These are phyloP conservation scores for Tricholoma matsutake DNA, from an alignment of 768 basidiomycete genomes.

Conservation along the genomic window DNA sequence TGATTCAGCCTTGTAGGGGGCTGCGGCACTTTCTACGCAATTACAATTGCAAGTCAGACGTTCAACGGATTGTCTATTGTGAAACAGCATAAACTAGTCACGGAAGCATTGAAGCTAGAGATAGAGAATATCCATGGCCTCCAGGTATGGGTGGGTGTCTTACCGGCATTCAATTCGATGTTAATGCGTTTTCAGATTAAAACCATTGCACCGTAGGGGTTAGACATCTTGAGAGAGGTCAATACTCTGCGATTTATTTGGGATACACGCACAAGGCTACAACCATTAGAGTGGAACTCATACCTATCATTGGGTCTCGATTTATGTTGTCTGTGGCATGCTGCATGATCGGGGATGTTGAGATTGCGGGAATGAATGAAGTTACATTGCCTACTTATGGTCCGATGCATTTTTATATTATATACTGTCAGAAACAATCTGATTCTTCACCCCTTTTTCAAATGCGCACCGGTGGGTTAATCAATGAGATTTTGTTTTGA, in stretches of 20 bases:
- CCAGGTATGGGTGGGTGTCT: constrained; percentile 57
- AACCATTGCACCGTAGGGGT: background rate
- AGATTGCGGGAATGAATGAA: background rate
- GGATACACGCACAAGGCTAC: background rate
- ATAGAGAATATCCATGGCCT: constrained; percentile 91
- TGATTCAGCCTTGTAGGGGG: constrained; percentile 57
- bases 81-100: constrained; percentile 93
- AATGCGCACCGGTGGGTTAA: background rate
- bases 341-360: too few species aligned
- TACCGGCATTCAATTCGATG: background rate
- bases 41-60: constrained; percentile 76
- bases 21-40: constrained; percentile 96
- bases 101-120: constrained; percentile 80
- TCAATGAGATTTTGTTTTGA: constrained; percentile 23
- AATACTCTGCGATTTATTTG: background rate
- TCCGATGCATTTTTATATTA: background rate
- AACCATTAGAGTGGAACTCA: background rate
- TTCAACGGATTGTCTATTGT: constrained; percentile 86
- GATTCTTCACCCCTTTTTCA: background rate
- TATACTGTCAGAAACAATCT: background rate
- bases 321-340: background rate
- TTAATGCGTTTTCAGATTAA: background rate
- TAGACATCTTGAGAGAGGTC: background rate
- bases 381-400: background rate
- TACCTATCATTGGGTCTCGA: background rate